phyloP scores from a whole-genome alignment of 2,329 filamentous ascomycete genomes.

The Monosporascus sp. region DNA sequence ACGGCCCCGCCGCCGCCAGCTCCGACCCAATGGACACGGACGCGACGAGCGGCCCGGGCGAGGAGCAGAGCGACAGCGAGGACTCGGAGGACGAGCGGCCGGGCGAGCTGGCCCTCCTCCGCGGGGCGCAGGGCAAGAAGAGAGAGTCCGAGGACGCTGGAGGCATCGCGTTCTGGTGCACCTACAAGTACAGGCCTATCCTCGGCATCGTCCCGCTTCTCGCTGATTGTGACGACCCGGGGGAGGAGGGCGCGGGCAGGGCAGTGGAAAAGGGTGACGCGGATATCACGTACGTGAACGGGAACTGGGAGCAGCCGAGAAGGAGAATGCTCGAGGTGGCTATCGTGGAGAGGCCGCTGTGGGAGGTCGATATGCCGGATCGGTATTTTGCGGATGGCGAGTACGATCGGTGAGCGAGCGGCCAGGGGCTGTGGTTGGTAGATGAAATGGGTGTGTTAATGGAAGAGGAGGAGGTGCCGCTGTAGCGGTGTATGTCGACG shows the following conservation, averaged over 20 bases:
- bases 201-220: conserved; percentile 59
- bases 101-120: conserved; percentile 26
- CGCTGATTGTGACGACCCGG: no score
- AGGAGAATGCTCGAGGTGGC: conserved; percentile 65
- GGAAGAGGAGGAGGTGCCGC: no score
- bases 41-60: conserved; percentile 18
- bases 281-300: conserved; percentile 22
- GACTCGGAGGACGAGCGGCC: conserved; percentile 29
- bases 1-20: conserved; percentile 14
- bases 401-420: conserved; percentile 36
- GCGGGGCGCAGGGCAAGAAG: conserved; percentile 21
- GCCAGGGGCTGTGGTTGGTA: no score
- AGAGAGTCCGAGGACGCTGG: conserved; percentile 13
- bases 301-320: conserved; percentile 3
- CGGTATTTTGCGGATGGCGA: conserved; percentile 59
- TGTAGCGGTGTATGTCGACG: no score
- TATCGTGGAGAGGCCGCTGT: conserved; percentile 78
- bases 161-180: conserved; percentile 60
- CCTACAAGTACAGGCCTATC: conserved; percentile 92
- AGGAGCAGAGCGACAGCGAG: conserved; percentile 26
- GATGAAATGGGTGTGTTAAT: no score
- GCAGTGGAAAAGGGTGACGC: conserved; percentile 16
- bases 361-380: conserved; percentile 73
- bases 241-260: no score
- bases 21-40: conserved; percentile 25